Evolutionary conservation across 495 filamentous ascomycete species (phyloP).

Genomic region (Antarctomyces pellizariae): DNA sequence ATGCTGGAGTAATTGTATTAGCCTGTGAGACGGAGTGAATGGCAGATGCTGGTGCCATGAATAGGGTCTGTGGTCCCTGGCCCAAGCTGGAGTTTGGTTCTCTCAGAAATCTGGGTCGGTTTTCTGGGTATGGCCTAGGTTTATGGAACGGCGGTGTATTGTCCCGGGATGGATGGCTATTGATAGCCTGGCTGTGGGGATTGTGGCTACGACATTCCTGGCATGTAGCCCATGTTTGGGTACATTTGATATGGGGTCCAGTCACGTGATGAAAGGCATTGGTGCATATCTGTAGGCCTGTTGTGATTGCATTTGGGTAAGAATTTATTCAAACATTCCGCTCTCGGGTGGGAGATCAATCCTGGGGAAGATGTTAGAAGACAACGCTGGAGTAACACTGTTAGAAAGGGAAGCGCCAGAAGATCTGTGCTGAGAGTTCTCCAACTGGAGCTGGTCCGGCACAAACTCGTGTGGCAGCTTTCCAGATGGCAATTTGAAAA

Average conservation of each 20-base stretch:
- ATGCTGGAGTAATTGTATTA: conserved; percentile 34
- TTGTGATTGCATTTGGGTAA: conserved; percentile 49
- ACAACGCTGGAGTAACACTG: conserved; percentile 16
- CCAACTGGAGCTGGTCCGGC: no score
- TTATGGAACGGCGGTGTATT: conserved; percentile 28
- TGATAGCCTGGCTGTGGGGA: conserved; percentile 25
- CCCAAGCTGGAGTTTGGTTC: conserved; percentile 60
- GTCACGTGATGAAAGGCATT: conserved; percentile 10
- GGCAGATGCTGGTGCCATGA: conserved; percentile 21
- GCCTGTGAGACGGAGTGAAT: conserved; percentile 28
- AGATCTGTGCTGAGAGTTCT: background rate
- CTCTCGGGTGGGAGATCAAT: conserved; percentile 43
- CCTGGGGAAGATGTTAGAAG: conserved; percentile 13
- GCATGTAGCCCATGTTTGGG: conserved; percentile 19
- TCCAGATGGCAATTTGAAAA: background rate
- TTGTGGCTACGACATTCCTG: conserved; percentile 25
- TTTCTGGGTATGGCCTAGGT: conserved; percentile 57
- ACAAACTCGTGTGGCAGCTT: no score
- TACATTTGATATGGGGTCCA: conserved; percentile 21
- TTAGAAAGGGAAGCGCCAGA: conserved; percentile 6
- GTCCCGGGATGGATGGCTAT: conserved; percentile 23
- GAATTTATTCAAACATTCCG: conserved; percentile 49
- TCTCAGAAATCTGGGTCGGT: conserved; percentile 61
- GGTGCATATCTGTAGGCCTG: conserved; percentile 27
- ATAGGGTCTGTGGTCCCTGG: conserved; percentile 30